Conservation (phyloP, 768 basidiomycete genomes). For the Psilocybe subaeruginosa region DNA sequence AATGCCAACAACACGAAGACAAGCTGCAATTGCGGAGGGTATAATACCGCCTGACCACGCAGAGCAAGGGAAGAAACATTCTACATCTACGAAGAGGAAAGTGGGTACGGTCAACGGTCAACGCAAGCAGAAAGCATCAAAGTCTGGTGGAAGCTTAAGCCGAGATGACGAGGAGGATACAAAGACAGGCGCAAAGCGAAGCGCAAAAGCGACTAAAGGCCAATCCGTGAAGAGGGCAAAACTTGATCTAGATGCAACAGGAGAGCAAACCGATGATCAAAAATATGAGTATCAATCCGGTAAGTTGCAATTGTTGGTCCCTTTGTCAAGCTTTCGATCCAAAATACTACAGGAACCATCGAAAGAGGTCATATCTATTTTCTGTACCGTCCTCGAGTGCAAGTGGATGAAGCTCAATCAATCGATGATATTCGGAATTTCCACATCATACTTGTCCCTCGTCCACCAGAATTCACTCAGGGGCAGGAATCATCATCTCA, state of each 20-base stretch:
- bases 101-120: conserved; percentile 6
- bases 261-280: conserved; percentile 11
- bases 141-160: neutral
- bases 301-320: neutral
- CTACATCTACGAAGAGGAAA: conserved; percentile 14
- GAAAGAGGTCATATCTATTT: conserved; percentile 68
- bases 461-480: conserved; percentile 45
- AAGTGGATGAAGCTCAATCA: conserved; percentile 53
- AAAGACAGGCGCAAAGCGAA: conserved; percentile 10
- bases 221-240: conserved; percentile 30
- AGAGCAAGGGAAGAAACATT: conserved; percentile 5
- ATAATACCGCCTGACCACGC: conserved; percentile 7
- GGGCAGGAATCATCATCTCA: conserved; percentile 3
- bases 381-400: conserved; percentile 62
- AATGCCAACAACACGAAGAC: conserved; percentile 35
- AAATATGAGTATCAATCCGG: conserved; percentile 24
- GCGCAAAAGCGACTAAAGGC: conserved; percentile 21
- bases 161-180: conserved; percentile 7
- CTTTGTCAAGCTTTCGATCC: neutral
- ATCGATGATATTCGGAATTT: conserved; percentile 61
- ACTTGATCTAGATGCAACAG: conserved; percentile 16
- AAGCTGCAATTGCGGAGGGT: conserved; percentile 18
- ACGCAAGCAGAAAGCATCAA: neutral
- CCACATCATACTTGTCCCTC: conserved; percentile 62
- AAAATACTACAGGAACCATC: conserved; percentile 46